Percentiles rank a stretch among this genome's conserved stretches.
phyloP scores from a whole-genome alignment of 1,284 basidiomycete species.

The Microbotryum lychnidis-dioicae region DNA sequence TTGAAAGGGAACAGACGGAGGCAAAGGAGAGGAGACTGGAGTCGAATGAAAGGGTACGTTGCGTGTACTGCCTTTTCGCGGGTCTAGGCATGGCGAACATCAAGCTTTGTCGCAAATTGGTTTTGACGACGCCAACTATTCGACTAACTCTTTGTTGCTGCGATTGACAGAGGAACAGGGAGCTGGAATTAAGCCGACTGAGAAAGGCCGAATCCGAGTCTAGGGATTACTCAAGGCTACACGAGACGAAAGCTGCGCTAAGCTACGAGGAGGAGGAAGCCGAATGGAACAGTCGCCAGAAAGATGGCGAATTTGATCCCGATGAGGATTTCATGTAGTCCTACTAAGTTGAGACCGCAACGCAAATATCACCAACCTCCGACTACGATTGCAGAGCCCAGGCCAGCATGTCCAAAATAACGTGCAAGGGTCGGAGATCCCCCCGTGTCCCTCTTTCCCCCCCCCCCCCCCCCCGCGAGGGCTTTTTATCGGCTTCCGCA shows the following conservation, averaged over 20 bases:
- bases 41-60: constrained; percentile 5
- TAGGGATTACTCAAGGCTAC: constrained; percentile 33
- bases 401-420: too few species aligned
- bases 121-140: constrained; percentile 49
- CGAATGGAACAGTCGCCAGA: constrained; percentile 7
- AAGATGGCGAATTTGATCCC: constrained; percentile 19
- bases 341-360: too few species aligned
- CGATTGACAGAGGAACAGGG: constrained; percentile 10
- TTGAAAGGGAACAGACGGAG: constrained; percentile 60
- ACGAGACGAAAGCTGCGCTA: background rate
- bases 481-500: too few species aligned
- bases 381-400: too few species aligned
- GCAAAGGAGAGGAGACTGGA: constrained; percentile 75
- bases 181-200: constrained; percentile 51
- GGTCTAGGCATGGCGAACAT: too few species aligned
- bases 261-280: constrained; percentile 13
- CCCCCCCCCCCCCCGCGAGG: too few species aligned
- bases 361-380: too few species aligned
- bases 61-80: too few species aligned
- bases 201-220: constrained; percentile 69
- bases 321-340: constrained; percentile 25
- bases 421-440: too few species aligned
- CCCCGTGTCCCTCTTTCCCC: too few species aligned
- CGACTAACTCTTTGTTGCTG: background rate
- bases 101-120: constrained; percentile 36